phyloP scores from a whole-genome alignment of 2,329 filamentous ascomycete species.

The Xylariaceae sp. region DNA sequence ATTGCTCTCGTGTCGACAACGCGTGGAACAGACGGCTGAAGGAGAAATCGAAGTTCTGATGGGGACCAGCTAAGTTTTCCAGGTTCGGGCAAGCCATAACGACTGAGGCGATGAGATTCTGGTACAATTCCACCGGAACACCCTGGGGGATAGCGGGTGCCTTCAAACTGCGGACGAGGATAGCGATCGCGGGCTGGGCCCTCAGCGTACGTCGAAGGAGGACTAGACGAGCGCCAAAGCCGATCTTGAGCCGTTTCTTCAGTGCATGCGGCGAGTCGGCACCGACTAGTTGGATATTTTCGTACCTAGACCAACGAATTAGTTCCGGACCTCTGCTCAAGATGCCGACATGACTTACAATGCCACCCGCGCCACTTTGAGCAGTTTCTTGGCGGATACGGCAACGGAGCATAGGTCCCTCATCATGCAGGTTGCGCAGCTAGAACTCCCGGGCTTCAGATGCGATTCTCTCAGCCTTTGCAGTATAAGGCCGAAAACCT shows the following conservation, averaged over 20 bases:
- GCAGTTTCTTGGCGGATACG: conserved; percentile 48
- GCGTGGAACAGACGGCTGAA: conserved; percentile 57
- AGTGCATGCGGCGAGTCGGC: conserved; percentile 49
- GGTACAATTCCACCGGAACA: conserved; percentile 47
- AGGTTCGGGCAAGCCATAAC: conserved; percentile 64
- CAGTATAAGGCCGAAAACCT: conserved; percentile 56
- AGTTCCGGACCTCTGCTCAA: not conserved
- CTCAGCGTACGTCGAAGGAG: conserved; percentile 57
- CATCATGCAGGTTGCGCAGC: conserved; percentile 64
- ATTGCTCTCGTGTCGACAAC: conserved; percentile 51
- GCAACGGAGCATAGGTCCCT: conserved; percentile 53
- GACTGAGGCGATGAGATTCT: conserved; percentile 55
- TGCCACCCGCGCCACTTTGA: conserved; percentile 46
- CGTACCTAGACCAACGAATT: conserved; percentile 42
- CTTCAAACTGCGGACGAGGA: conserved; percentile 54
- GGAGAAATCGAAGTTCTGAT: conserved; percentile 51
- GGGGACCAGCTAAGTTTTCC: conserved; percentile 53
- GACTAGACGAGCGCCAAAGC: conserved; percentile 49
- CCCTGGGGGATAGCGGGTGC: conserved; percentile 46
- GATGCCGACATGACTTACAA: conserved; percentile 40
- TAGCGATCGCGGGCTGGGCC: conserved; percentile 49
- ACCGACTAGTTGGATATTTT: conserved; percentile 56
- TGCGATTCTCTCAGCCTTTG: conserved; percentile 51
- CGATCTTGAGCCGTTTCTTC: conserved; percentile 55
- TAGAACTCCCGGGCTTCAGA: conserved; percentile 43